phyloP scores from a whole-genome alignment of 1,284 basidiomycete genomes.

The Blastosporella zonata region DNA sequence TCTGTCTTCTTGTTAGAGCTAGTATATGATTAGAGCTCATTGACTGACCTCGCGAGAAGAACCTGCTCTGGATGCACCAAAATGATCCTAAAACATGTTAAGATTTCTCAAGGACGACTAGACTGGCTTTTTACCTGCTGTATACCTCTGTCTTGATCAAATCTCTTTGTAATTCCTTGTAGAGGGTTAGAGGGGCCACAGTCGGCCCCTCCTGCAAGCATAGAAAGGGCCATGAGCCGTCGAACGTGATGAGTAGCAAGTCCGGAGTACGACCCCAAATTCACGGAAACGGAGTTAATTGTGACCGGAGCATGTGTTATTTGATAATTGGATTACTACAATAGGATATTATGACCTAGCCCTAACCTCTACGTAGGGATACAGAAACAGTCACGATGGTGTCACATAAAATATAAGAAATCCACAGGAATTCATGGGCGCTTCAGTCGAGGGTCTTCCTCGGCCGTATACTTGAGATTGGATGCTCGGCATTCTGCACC shows the following conservation, averaged over 20 bases:
- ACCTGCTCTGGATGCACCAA: conserved; percentile 52
- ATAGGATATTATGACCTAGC: conserved; percentile 25
- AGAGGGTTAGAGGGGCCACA: conserved; percentile 82
- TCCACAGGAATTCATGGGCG: conserved; percentile 13
- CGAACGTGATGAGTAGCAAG: neutral
- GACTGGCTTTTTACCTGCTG: conserved; percentile 56
- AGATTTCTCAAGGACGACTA: conserved; percentile 8
- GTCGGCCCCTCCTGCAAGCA: conserved; percentile 70
- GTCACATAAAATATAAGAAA: conserved; percentile 2
- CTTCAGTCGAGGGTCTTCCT: conserved; percentile 18
- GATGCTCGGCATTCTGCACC: conserved; percentile 68
- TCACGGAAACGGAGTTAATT: conserved; percentile 3
- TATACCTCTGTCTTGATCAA: conserved; percentile 73
- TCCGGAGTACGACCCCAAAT: conserved; percentile 7
- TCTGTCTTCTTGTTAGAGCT: conserved; percentile 32
- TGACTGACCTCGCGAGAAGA: conserved; percentile 53
- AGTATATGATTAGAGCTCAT: neutral
- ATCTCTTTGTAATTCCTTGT: conserved; percentile 73
- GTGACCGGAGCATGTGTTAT: conserved; percentile 20
- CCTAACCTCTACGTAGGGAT: conserved; percentile 18
- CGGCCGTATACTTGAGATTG: conserved; percentile 22
- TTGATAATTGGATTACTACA: conserved; percentile 20
- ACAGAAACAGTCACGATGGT: conserved; percentile 13
- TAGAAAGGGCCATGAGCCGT: conserved; percentile 63
- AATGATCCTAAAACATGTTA: conserved; percentile 52